Conservation (phyloP, 495 filamentous ascomycete genomes). For the Staphylotrichum longicolle region DNA sequence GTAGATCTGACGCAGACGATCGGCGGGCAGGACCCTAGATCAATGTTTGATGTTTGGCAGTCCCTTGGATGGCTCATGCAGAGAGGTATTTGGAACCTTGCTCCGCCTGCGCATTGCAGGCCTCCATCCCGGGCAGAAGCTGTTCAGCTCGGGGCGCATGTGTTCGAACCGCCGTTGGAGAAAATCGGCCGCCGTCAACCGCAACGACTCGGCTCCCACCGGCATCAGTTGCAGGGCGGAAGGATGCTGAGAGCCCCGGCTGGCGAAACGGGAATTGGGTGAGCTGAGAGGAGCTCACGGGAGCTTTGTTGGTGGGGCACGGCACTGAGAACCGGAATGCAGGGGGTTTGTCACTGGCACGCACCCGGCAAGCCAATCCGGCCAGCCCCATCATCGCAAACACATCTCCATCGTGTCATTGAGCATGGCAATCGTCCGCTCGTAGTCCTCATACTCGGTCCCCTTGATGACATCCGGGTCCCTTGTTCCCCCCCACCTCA, state of each 20-base stretch:
- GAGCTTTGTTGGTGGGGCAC: not conserved
- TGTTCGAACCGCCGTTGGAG: too few relatives aligned
- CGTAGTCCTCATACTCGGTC: slow-evolving; percentile 55
- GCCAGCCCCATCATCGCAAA: slow-evolving; percentile 49
- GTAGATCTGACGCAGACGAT: slow-evolving; percentile 9
- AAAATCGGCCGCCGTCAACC: not conserved
- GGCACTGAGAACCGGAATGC: not conserved
- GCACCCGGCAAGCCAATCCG: too few relatives aligned
- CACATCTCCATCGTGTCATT: slow-evolving; percentile 71
- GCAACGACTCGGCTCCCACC: slow-evolving; percentile 17
- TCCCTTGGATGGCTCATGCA: not conserved
- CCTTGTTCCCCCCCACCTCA: slow-evolving; percentile 3
- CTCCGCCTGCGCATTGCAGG: too few relatives aligned
- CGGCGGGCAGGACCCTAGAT: not conserved
- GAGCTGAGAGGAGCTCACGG: not conserved
- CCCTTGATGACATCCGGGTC: slow-evolving; percentile 19
- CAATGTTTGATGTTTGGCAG: not conserved
- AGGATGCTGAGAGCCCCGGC: not conserved
- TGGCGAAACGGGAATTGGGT: not conserved
- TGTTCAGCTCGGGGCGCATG: too few relatives aligned
- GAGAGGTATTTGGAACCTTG: too few relatives aligned
- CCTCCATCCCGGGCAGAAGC: too few relatives aligned
- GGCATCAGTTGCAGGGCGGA: slow-evolving; percentile 12
- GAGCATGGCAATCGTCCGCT: slow-evolving; percentile 65
- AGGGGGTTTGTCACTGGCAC: not conserved